phyloP scores from a whole-genome alignment of 768 basidiomycete genomes.

The Suillus occidentalis region DNA sequence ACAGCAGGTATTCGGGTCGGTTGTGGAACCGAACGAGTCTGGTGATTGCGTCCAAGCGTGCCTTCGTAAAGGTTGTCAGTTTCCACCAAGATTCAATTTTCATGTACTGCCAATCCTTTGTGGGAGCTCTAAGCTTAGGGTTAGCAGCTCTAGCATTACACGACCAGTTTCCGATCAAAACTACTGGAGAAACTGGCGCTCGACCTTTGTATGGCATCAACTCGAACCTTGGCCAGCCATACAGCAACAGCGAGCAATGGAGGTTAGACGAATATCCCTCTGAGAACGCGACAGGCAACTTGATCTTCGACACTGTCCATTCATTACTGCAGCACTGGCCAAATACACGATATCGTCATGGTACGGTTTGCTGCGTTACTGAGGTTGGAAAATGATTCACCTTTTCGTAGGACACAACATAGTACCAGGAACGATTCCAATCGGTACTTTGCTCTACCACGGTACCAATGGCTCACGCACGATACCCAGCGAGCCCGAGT shows the following conservation, averaged over 20 bases:
- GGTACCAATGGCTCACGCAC: constrained; percentile 13
- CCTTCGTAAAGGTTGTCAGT: no score
- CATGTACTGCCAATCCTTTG: background rate
- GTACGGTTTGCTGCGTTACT: constrained; percentile 11
- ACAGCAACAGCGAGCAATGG: constrained; percentile 14
- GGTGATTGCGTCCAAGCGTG: no score
- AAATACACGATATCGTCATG: constrained; percentile 37
- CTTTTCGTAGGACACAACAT: constrained; percentile 27
- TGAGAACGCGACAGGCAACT: constrained; percentile 31
- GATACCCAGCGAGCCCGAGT: constrained; percentile 29
- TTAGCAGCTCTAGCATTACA: background rate
- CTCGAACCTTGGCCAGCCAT: background rate
- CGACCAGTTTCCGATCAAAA: background rate
- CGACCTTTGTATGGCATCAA: background rate
- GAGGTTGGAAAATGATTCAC: background rate
- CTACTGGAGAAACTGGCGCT: background rate
- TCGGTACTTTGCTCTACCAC: constrained; percentile 40
- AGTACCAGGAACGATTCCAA: constrained; percentile 34
- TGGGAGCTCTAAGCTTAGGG: background rate
- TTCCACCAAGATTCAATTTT: background rate
- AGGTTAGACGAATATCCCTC: constrained; percentile 19
- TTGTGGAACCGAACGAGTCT: no score
- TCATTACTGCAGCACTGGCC: constrained; percentile 40
- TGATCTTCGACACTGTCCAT: constrained; percentile 36
- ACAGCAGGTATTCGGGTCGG: no score